Evolutionary conservation across 106 monocot species (phyloP), one percentile per base, ranked within the genome.

Genomic region (Triglochin maritima): DNA sequence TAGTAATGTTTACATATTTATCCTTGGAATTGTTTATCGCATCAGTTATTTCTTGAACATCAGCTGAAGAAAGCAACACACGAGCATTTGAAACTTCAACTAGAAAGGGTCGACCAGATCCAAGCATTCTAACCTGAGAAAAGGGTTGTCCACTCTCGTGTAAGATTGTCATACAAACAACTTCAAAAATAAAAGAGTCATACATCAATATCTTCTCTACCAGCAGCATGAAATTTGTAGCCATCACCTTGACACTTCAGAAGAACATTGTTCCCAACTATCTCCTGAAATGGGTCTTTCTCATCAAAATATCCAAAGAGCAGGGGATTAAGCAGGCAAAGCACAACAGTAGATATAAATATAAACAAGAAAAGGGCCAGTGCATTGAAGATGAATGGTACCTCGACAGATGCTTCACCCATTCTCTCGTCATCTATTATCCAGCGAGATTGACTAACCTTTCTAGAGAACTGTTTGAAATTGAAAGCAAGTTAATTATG

Each of bases 171-270:
- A n/a, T n/a, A n/a, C n/a, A n/a, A n/a, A n/a, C n/a, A n/a, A n/a
- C n/a, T n/a, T 59, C 68, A 72, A n/a, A 58, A 60, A 50, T 3
- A n/a, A 57, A 56, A 2, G 52, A 14, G n/a, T 14, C 13, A 47
- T 90, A 96, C 96, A 80, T 96, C 96, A 72, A 96, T 96, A 75
- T 96, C 96, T 84, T 96, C 96, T 96, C 96, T 85, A 15, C 96
- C 90, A 50, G 96, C 96, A 74, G 96, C 87, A 80, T 96, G 96
- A 69, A 96, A 96, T 54, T 96, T 96, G 80, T 90, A 96, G 65
- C 59, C 78, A 70, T 96, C 96, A 51, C 90, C 90, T 88, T 66
- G 81, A 69, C 85, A 88, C 14, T 80, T 53, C 5, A 47, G 64
- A 84, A 83, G 76, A 59, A 74, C 78, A 56, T 64, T 82, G 17